Base-by-base conservation (phyloP, 176 grass and related monocot species). In the Paspalum vaginatum region DNA sequence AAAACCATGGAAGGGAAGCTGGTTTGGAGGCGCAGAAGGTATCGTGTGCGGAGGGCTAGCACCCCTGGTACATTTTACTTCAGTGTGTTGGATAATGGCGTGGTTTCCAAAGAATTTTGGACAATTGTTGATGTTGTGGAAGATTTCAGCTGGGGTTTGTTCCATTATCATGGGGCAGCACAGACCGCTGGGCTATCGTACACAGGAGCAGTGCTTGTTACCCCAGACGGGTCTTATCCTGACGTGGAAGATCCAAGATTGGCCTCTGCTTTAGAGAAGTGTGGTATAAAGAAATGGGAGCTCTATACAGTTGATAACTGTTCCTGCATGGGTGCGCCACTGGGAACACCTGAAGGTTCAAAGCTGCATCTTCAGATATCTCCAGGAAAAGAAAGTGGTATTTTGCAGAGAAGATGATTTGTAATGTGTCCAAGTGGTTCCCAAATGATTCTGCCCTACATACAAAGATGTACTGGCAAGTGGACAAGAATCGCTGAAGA, bases 21-120 rank as follows among this genome's bases (percentile, higher is more conserved):
- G 43, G 55, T 98, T 66, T 98, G 92, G 92, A 92, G 95, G 76
- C 88, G 92, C 59, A 85, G 95, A 80, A 88, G 37, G 67, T 98
- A 98, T 77, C 68, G 90, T 22, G 92, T 95, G 48, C 87, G 85
- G 65, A 88, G 90, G 80, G 90, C 92, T 66, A 86, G 70, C 64
- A 53, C 43, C 48, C 95, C 95, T 61, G 92, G 95, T 37, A 98
- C 92, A 89, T 98, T 98, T 89, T 87, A 91, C 83, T 98, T 98
- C 81, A 92, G 88, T 71, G 92, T 98, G 62, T 62, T 98, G 61
- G 95, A 98, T 70, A 95, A 98, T 79, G 95, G 95, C 20, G 92
- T 98, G 12, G 81, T 94, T 56, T 98, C 92, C 18, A 94, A 95
- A 81, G 95, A 98, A 72, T 93, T 91, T 85, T 98, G 95, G 95